Evolutionary conservation across 495 filamentous ascomycete species (phyloP), one percentile per base, ranked within the genome.

Genomic region (Hypoxylon trugodes): DNA sequence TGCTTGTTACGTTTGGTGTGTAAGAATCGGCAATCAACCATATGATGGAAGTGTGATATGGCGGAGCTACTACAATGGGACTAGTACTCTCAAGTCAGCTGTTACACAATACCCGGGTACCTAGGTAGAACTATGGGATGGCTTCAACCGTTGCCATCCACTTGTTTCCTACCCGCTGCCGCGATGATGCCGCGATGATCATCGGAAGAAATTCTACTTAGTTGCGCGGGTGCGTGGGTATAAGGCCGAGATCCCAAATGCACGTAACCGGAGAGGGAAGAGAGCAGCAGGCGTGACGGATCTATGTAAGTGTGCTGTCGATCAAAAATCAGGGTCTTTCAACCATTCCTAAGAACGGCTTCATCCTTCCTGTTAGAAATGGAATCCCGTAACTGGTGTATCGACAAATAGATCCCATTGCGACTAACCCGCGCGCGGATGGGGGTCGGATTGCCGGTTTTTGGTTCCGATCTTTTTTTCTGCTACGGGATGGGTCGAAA

Each of bases 251-350:
- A 61, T 66, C 56, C 50, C 37, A 40, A 33, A 61, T 61, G 51
- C 46, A 57, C 10, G 56, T 61, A 66, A 40, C 63, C 51, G 40
- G 51, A 59, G 56, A 57, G 38, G 57, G 51, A 54, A 62, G 45
- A 43, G 30, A 35, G 37, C 36, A 16, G 50, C 42, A 46, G 36
- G 36, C 8, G 28, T 10, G 26, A 45, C 50, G 62, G 54, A 55
- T 49, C 55, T 51, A 12, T n/a, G n/a, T n/a, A 43, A 13, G 46
- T 38, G 45, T 12, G 63, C 25, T 43, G 57, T 55, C 51, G 56
- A 59, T 47, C 57, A 22, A 57, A 57, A 57, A 66, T 61, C 50
- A 61, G 63, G 57, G 57, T 57, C 56, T 43, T 56, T 33, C n/a
- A 12, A 4, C 46, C n/a, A n/a, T n/a, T n/a, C n/a, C 12, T 38